Percentiles rank a stretch among this genome's conserved stretches.
Evolutionary conservation across 305 asterid species (phyloP).

Genomic region (Caryopteris hybrid): DNA sequence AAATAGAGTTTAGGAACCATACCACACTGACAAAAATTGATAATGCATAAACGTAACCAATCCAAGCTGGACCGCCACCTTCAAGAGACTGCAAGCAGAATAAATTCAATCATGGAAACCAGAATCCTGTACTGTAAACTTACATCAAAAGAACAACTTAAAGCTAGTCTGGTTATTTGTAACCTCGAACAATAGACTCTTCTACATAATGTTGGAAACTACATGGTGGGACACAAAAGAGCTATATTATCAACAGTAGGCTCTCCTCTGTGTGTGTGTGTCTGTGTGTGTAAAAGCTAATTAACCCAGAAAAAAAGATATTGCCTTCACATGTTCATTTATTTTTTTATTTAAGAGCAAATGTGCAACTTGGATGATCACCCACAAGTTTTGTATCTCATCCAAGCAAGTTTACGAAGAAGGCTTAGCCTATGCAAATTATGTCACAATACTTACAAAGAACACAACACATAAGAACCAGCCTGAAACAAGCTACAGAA

Average conservation of each 20-base stretch:
- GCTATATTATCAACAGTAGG: neutral
- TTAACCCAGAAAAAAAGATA: neutral
- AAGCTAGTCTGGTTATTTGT: neutral
- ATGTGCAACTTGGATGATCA: neutral
- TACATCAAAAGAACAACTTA: conserved; percentile 2
- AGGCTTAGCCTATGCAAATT: neutral
- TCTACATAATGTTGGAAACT: neutral
- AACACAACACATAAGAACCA: neutral
- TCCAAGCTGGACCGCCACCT: conserved; percentile 78
- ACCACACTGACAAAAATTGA: conserved; percentile 85
- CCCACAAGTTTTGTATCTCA: neutral
- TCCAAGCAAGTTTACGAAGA: neutral
- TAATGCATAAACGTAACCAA: conserved; percentile 84
- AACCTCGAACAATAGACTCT: neutral
- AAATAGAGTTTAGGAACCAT: conserved; percentile 27
- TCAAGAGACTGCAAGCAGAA: conserved; percentile 78
- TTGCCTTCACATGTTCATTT: neutral
- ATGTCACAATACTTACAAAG: neutral
- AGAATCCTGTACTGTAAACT: conserved; percentile 5
- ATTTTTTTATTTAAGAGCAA: neutral
- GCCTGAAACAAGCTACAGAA: neutral
- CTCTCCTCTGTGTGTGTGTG: neutral
- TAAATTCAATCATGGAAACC: conserved; percentile 22
- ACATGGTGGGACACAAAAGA: neutral
- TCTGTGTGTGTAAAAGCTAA: neutral